Conservation (phyloP, 2,329 filamentous ascomycete species). For the Fusarium nisikadoi region DNA sequence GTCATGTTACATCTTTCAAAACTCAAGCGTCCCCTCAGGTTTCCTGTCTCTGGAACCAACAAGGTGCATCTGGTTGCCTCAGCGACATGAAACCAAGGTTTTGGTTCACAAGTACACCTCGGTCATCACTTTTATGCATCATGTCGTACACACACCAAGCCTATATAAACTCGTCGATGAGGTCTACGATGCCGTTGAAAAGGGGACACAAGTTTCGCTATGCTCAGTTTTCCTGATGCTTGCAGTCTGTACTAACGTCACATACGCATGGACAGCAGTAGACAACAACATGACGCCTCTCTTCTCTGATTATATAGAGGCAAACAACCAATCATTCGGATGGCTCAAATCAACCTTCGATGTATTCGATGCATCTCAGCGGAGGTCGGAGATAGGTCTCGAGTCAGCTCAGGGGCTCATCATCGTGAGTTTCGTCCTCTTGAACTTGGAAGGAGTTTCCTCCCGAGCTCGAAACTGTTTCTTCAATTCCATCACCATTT, state of each 20-base stretch:
- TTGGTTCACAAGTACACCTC: slow-evolving; percentile 47
- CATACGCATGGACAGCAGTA: slow-evolving; percentile 46
- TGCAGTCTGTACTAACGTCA: slow-evolving; percentile 47
- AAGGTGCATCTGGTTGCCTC: slow-evolving; percentile 50
- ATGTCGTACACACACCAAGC: slow-evolving; percentile 47
- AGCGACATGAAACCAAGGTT: slow-evolving; percentile 46
- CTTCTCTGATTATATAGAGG: slow-evolving; percentile 43
- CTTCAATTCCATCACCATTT: slow-evolving; percentile 31
- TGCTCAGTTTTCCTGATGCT: slow-evolving; percentile 45
- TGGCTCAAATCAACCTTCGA: slow-evolving; percentile 52
- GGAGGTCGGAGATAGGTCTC: slow-evolving; percentile 44
- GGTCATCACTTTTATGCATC: slow-evolving; percentile 48
- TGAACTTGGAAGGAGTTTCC: slow-evolving; percentile 49
- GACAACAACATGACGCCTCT: slow-evolving; percentile 43
- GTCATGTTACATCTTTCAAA: slow-evolving; percentile 48
- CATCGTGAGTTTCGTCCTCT: slow-evolving; percentile 52
- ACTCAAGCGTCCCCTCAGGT: slow-evolving; percentile 32
- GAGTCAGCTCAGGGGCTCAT: slow-evolving; percentile 53
- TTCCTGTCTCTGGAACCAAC: slow-evolving; percentile 44
- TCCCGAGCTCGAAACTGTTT: slow-evolving; percentile 24
- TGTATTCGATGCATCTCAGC: slow-evolving; percentile 50
- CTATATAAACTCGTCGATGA: slow-evolving; percentile 45
- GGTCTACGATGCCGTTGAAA: slow-evolving; percentile 46
- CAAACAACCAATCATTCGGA: slow-evolving; percentile 42
- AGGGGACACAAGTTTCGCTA: slow-evolving; percentile 35